A percentile compares a stretch with the other conserved stretches of the same genome.
These are phyloP conservation scores for Exophiala bonariae DNA, from an alignment of 2,329 filamentous ascomycete genomes.

Conservation along the genomic window DNA sequence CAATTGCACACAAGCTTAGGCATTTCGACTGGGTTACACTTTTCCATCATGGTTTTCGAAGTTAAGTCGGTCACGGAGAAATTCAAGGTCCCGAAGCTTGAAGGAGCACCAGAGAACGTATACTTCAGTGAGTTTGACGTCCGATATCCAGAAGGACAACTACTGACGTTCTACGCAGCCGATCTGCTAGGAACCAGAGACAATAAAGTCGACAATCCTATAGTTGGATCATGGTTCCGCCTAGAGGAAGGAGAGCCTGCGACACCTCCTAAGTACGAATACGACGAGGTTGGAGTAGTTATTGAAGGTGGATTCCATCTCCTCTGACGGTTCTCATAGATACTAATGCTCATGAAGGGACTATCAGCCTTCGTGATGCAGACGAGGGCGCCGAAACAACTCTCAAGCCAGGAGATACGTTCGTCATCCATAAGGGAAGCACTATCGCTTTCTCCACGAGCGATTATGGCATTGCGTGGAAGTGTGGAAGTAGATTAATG, in stretches of 20 bases:
- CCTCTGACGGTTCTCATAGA: slow-evolving; percentile 2
- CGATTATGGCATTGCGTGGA: slow-evolving; percentile 16
- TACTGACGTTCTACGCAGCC: not conserved
- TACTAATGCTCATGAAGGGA: slow-evolving; percentile 6
- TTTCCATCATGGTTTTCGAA: slow-evolving; percentile 1
- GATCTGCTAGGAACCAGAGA: not conserved
- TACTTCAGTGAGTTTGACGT: slow-evolving; percentile 1
- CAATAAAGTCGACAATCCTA: slow-evolving; percentile 7
- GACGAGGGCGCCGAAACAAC: slow-evolving; percentile 13
- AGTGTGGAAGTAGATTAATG: slow-evolving; percentile 9
- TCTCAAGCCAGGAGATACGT: slow-evolving; percentile 11
- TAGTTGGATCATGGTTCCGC: slow-evolving; percentile 22
- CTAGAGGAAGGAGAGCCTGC: slow-evolving; percentile 21
- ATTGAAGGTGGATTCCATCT: slow-evolving; percentile 16
- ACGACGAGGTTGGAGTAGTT: slow-evolving; percentile 25
- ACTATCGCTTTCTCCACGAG: slow-evolving; percentile 19
- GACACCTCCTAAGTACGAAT: slow-evolving; percentile 21
- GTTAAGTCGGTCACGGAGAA: not conserved
- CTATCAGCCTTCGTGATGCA: not conserved
- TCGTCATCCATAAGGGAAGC: slow-evolving; percentile 19
- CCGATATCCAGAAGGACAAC: too few relatives aligned
- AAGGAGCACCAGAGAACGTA: not conserved
- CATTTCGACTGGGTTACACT: too few relatives aligned
- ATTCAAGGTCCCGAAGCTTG: slow-evolving; percentile 1
- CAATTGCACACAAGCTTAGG: not conserved